phyloP scores from a whole-genome alignment of 208 protist species.

The Leishmania major region DNA sequence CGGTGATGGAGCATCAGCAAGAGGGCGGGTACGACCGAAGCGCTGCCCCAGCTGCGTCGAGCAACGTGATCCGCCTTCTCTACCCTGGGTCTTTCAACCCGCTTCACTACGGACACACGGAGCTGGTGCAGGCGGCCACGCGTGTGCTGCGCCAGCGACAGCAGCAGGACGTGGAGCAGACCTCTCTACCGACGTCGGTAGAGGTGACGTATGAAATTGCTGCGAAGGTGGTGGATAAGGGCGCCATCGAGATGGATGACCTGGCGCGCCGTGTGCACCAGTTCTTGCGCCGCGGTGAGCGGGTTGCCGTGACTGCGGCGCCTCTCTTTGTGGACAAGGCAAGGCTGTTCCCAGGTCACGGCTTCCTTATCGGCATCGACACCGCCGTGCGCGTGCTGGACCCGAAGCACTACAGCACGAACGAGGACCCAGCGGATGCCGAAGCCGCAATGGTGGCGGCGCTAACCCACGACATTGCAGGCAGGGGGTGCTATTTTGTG shows the following conservation, averaged over 20 bases:
- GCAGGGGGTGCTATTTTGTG: slow-evolving; percentile 47
- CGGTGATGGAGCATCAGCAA: not conserved
- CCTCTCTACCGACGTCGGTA: not conserved
- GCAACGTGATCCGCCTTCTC: slow-evolving; percentile 40
- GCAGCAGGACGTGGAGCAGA: not conserved
- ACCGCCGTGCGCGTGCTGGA: slow-evolving; percentile 72
- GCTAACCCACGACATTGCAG: slow-evolving; percentile 30
- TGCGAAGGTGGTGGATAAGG: slow-evolving; percentile 65
- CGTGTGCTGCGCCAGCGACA: slow-evolving; percentile 27
- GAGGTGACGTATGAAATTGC: slow-evolving; percentile 76
- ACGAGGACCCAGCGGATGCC: slow-evolving; percentile 20
- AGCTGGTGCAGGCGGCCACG: slow-evolving; percentile 52
- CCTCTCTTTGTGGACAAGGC: slow-evolving; percentile 73
- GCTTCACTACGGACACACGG: slow-evolving; percentile 81
- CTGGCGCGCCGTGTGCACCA: slow-evolving; percentile 50
- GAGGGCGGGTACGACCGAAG: not conserved
- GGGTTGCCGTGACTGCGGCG: slow-evolving; percentile 63
- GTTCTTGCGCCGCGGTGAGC: slow-evolving; percentile 49
- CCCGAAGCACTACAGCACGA: slow-evolving; percentile 61
- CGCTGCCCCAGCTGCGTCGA: not conserved
- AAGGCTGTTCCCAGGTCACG: slow-evolving; percentile 58
- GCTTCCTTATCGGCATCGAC: slow-evolving; percentile 79
- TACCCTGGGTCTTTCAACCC: slow-evolving; percentile 80
- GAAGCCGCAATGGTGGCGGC: slow-evolving; percentile 35
- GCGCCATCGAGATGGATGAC: slow-evolving; percentile 30